A percentile compares a stretch with the other conserved stretches of the same genome.
Conservation (phyloP, 106 monocot species). For the Alisma plantagoaquatica region DNA sequence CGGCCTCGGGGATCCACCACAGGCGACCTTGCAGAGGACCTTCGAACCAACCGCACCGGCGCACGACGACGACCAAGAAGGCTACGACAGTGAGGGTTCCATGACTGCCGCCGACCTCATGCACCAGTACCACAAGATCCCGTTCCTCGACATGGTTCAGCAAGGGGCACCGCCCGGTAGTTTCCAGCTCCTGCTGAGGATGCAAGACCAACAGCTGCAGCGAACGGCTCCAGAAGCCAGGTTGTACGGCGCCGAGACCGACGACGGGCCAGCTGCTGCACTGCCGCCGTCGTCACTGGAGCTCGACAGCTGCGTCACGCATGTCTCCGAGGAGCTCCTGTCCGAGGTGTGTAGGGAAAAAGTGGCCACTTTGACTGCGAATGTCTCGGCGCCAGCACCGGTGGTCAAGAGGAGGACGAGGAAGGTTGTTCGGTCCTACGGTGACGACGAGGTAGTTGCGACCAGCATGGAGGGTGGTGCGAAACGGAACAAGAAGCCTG, state of each 20-base stretch:
- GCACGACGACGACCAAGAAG: not conserved
- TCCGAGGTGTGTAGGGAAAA: no score
- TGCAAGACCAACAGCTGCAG: slow-evolving; percentile 28
- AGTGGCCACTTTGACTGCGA: no score
- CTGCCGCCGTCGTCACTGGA: slow-evolving; percentile 7
- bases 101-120: not conserved
- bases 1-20: not conserved
- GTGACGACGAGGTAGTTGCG: no score
- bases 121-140: slow-evolving; percentile 21
- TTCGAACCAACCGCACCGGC: not conserved
- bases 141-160: slow-evolving; percentile 70
- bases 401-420: no score
- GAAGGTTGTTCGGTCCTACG: no score
- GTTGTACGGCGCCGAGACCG: not conserved
- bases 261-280: not conserved
- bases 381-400: no score
- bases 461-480: not conserved
- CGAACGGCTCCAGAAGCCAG: not conserved
- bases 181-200: slow-evolving; percentile 31
- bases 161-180: slow-evolving; percentile 7
- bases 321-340: slow-evolving; percentile 11
- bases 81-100: not conserved
- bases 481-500: not conserved
- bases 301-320: slow-evolving; percentile 60
- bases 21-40: slow-evolving; percentile 7